Base-by-base conservation (phyloP, 2,329 filamentous ascomycete genomes). In the Akanthomyces uredinophilus region DNA sequence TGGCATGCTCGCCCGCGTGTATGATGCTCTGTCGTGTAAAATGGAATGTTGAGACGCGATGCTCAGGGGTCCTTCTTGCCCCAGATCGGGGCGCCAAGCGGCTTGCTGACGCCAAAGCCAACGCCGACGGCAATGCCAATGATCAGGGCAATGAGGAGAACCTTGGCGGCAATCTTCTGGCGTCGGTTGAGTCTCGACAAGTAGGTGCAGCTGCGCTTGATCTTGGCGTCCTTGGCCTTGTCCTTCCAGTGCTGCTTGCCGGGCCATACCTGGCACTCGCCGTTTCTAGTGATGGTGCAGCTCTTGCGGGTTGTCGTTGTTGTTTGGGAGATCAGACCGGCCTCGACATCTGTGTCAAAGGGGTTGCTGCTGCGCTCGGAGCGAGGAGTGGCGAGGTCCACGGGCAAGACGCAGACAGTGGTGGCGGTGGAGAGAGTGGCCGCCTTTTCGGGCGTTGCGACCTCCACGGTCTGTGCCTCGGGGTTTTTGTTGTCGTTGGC, bases 61-160 rank as follows among this genome's bases (percentile, higher is more conserved):
- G 41, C 54, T 63, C 35, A 60, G 60, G 68, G 63, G 63, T 70
- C 66, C 24, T 71, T 68, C 65, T 73, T 72, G 69, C 78, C 72
- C 84, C 84, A 87, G 66, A 87, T 83, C 18, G 79, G 78, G n/a
- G 84, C 84, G 14, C 81, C 80, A 1, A 87, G 75, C 3, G 83
- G 79, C 71, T 84, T 87, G 77, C 83, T 86, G 66, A 87, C 77
- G 54, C 85, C 85, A 51, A 87, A 77, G 24, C 85, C 85, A 24
- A 87, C 74, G 49, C 77, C 82, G 11, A 86, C 78, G 16, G 81
- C 83, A 56, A 81, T 70, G 55, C 82, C 82, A 5, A 86, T 69
- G 22, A 86, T 75, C 29, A 86, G 70, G 5, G 84, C 65, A 3
- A 76, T 76, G 53, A 86, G 79, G 49, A 80, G 66, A n/a, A 87